Percentiles rank a stretch among this genome's conserved stretches.
These are phyloP conservation scores for Cephalotrichum gorgonifer DNA, from an alignment of 2,329 filamentous ascomycete species.

Conservation along the genomic window DNA sequence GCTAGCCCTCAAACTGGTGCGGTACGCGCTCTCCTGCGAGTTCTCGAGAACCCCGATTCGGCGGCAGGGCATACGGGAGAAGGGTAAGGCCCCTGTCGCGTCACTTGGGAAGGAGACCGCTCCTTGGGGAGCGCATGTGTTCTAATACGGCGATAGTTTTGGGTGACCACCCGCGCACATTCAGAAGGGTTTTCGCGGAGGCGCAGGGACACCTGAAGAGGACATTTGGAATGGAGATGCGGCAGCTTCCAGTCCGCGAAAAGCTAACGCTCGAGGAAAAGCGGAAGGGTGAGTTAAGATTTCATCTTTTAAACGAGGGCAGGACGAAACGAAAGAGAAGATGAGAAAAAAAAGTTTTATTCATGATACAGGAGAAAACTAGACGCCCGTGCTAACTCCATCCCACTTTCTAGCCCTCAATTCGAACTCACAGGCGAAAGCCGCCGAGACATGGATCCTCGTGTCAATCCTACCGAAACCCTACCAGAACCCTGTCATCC, in stretches of 20 bases:
- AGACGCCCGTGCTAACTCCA: not conserved
- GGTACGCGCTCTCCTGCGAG: constrained; percentile 57
- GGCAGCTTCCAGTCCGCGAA: constrained; percentile 70
- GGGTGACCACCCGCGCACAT: constrained; percentile 57
- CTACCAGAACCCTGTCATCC: constrained; percentile 57
- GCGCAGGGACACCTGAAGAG: constrained; percentile 63
- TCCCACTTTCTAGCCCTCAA: constrained; percentile 15
- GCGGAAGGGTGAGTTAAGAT: constrained; percentile 54
- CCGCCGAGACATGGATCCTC: constrained; percentile 67
- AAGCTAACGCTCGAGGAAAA: constrained; percentile 71
- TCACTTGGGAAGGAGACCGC: not conserved
- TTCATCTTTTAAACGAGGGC: no score
- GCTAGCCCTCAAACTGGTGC: constrained; percentile 56
- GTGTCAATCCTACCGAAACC: constrained; percentile 58
- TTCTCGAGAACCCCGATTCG: constrained; percentile 50
- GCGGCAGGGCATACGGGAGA: constrained; percentile 52
- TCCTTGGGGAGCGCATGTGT: not conserved
- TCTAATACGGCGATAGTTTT: constrained; percentile 42
- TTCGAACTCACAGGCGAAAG: constrained; percentile 39
- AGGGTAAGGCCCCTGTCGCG: constrained; percentile 33
- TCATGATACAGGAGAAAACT: not conserved
- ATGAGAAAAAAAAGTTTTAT: no score
- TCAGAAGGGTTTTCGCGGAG: constrained; percentile 64
- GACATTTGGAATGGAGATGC: constrained; percentile 87
- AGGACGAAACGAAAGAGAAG: no score